Conservation (phyloP, 768 basidiomycete species). For the Lyophyllum shimeji region DNA sequence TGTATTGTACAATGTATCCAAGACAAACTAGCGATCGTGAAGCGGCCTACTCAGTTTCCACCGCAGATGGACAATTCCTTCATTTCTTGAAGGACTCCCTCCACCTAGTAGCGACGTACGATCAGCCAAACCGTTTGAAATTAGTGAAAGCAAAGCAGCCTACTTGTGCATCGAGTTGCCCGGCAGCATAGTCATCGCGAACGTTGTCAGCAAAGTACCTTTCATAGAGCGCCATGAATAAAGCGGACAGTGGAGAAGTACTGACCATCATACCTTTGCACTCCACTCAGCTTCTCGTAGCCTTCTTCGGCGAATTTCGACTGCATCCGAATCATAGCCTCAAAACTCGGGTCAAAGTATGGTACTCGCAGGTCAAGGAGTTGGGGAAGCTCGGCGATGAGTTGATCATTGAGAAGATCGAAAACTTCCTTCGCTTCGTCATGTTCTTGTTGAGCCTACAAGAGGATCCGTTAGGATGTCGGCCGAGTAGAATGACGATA, state of each 20-base stretch:
- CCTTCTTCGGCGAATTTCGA: conserved; percentile 97
- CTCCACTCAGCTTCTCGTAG: conserved; percentile 93
- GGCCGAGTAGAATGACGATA: background rate
- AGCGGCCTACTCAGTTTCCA: conserved; percentile 31
- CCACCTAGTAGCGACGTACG: conserved; percentile 56
- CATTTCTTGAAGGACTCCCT: conserved; percentile 96
- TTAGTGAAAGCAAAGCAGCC: conserved; percentile 7
- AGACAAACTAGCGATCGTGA: background rate
- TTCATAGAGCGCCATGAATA: background rate
- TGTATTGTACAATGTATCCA: background rate
- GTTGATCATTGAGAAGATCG: conserved; percentile 88
- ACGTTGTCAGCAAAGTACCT: conserved; percentile 91
- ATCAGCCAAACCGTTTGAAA: background rate
- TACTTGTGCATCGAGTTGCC: conserved; percentile 93
- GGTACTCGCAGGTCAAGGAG: conserved; percentile 94
- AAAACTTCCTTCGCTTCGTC: conserved; percentile 96
- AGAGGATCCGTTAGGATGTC: background rate
- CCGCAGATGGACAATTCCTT: conserved; percentile 93
- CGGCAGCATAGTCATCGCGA: conserved; percentile 95
- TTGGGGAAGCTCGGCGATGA: conserved; percentile 88
- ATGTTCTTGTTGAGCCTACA: conserved; percentile 89
- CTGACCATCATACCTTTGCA: conserved; percentile 65
- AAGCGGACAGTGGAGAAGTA: conserved; percentile 1
- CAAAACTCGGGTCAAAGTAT: conserved; percentile 97
- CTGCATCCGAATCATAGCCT: conserved; percentile 98